These are phyloP conservation scores for Penicillium nucicola DNA, from an alignment of 495 filamentous ascomycete genomes.

Conservation along the genomic window DNA sequence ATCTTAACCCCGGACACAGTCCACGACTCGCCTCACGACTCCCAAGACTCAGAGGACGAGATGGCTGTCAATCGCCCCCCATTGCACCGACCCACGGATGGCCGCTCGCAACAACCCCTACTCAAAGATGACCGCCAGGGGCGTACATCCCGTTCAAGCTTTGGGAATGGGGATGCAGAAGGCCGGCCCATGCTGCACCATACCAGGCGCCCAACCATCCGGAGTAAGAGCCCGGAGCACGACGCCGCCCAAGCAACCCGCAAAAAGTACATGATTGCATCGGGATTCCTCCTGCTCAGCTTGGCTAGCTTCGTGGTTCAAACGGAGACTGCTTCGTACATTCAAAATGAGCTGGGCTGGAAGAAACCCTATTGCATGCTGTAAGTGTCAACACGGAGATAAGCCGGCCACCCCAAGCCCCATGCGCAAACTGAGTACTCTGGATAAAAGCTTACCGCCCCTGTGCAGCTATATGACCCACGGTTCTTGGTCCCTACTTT, in stretches of 20 bases:
- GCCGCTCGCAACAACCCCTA: constrained; percentile 52
- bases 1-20: constrained; percentile 10
- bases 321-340: constrained; percentile 91
- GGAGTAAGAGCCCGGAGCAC: constrained; percentile 55
- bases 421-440: not conserved
- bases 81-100: constrained; percentile 47
- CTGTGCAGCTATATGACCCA: constrained; percentile 77
- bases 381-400: constrained; percentile 47
- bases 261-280: constrained; percentile 82
- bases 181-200: constrained; percentile 42
- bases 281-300: constrained; percentile 74
- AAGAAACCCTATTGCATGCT: constrained; percentile 98
- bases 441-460: constrained; percentile 15
- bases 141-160: constrained; percentile 39
- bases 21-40: constrained; percentile 28
- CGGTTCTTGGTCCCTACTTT: constrained; percentile 86
- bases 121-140: constrained; percentile 53
- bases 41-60: constrained; percentile 41
- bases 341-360: constrained; percentile 86
- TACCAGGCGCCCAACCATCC: constrained; percentile 55
- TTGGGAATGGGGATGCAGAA: constrained; percentile 35
- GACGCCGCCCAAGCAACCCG: constrained; percentile 60
- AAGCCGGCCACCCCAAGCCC: not conserved
- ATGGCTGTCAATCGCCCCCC: constrained; percentile 44
- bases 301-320: constrained; percentile 82